Evolutionary conservation across 768 basidiomycete species (phyloP).

Genomic region (Strobilomyces confusus): DNA sequence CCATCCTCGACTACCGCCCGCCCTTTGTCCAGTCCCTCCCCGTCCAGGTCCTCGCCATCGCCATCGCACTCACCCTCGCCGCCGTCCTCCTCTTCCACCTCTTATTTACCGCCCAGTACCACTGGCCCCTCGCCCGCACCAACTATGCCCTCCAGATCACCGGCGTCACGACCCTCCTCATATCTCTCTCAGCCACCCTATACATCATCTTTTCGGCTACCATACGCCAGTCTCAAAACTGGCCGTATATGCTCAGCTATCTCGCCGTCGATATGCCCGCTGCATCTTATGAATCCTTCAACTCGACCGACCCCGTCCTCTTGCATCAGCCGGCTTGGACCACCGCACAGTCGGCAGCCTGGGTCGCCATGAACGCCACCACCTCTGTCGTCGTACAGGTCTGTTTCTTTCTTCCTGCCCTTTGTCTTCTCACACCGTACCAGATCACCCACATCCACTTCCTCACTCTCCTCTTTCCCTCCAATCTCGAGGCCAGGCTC

Average conservation of each 20-base stretch:
- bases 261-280: slow-evolving; percentile 67
- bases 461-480: slow-evolving; percentile 91
- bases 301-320: slow-evolving; percentile 23
- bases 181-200: slow-evolving; percentile 73
- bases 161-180: slow-evolving; percentile 75
- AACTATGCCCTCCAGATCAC: slow-evolving; percentile 90
- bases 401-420: slow-evolving; percentile 17
- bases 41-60: slow-evolving; percentile 82
- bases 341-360: slow-evolving; percentile 59
- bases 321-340: slow-evolving; percentile 49
- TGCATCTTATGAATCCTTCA: slow-evolving; percentile 10
- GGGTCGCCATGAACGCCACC: slow-evolving; percentile 86
- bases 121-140: slow-evolving; percentile 88
- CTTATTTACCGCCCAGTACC: slow-evolving; percentile 92
- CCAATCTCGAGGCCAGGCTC: slow-evolving; percentile 78
- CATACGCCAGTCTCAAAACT: slow-evolving; percentile 59
- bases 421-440: background rate
- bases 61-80: slow-evolving; percentile 80
- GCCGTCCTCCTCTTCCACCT: slow-evolving; percentile 87
- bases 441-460: slow-evolving; percentile 98
- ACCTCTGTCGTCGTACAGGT: slow-evolving; percentile 86
- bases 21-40: slow-evolving; percentile 85
- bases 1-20: slow-evolving; percentile 76
- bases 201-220: slow-evolving; percentile 65
- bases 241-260: slow-evolving; percentile 97